Conservation (phyloP, 345 rosid genomes). For the Sonneratia alba region DNA sequence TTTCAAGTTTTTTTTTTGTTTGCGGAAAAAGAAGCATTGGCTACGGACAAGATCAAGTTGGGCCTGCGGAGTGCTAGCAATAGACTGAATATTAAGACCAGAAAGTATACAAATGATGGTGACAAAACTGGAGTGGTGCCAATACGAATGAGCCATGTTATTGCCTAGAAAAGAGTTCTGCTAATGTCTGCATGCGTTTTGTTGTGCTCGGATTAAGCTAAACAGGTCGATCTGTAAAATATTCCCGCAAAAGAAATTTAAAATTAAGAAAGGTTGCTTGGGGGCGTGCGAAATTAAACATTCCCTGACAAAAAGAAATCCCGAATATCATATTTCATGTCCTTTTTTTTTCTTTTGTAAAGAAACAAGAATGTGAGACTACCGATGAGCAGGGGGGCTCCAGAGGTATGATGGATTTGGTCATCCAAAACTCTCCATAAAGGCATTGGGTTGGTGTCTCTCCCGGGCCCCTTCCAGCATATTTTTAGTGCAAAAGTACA, state of each 20-base stretch:
- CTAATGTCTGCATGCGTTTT: slow-evolving; percentile 4
- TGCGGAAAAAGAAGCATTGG: not conserved
- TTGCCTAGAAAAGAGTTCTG: slow-evolving; percentile 12
- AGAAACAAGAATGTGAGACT: slow-evolving; percentile 27
- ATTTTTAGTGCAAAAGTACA: not conserved
- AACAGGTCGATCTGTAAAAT: not conserved
- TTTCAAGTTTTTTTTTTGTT: not conserved
- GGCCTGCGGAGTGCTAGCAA: not conserved
- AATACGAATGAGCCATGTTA: not conserved
- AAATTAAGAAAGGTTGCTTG: slow-evolving; percentile 19
- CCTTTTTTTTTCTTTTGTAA: not conserved
- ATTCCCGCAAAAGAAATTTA: not conserved
- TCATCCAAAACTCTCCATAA: slow-evolving; percentile 1
- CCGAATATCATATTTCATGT: not conserved
- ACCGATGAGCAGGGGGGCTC: slow-evolving; percentile 24
- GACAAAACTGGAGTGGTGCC: slow-evolving; percentile 12
- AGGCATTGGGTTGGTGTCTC: not conserved
- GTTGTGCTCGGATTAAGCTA: not conserved
- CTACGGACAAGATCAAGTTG: not conserved
- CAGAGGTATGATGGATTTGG: slow-evolving; percentile 5
- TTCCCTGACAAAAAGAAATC: not conserved
- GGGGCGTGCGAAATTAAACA: not conserved
- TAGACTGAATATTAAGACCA: slow-evolving; percentile 10
- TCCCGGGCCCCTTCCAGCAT: not conserved
- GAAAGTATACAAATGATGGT: slow-evolving; percentile 7